These are phyloP conservation scores for Scheffersomyces segobiensis DNA, from an alignment of 1,139 yeast genomes.

Conservation along the genomic window DNA sequence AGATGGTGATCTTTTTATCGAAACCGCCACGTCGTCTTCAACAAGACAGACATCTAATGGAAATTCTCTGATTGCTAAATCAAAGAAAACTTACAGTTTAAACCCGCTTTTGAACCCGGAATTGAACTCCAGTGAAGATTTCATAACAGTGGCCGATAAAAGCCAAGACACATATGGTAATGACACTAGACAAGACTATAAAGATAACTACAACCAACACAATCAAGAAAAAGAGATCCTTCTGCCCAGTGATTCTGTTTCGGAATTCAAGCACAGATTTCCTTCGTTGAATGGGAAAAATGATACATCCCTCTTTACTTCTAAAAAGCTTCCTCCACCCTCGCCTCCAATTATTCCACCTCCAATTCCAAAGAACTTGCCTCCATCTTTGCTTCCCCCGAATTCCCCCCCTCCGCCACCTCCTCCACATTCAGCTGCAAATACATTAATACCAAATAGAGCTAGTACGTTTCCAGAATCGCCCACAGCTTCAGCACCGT, in stretches of 20 bases:
- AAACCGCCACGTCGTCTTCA: not conserved
- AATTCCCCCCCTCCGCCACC: conserved; percentile 16
- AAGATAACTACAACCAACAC: not conserved
- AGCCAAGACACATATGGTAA: not conserved
- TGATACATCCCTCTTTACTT: not conserved
- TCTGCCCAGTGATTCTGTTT: not conserved
- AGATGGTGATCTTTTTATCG: not conserved
- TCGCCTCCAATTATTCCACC: not conserved
- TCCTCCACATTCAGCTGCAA: conserved; percentile 16
- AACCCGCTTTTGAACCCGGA: not conserved
- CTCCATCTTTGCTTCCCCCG: conserved; percentile 4
- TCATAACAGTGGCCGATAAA: not conserved
- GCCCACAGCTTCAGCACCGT: conserved; percentile 10
- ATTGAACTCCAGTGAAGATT: not conserved
- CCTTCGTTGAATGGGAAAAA: conserved; percentile 4
- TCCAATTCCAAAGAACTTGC: not conserved
- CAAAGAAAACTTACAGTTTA: not conserved
- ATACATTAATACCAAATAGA: conserved; percentile 8
- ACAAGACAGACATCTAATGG: not conserved
- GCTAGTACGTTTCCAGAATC: conserved; percentile 13
- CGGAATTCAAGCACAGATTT: conserved; percentile 8
- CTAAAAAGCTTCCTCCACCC: not conserved
- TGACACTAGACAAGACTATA: not conserved
- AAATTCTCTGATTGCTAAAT: not conserved
- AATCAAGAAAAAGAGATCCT: not conserved